Evolutionary conservation across 2,329 filamentous ascomycete genomes (phyloP).

Genomic region (Aspergillus pseudonomiae): DNA sequence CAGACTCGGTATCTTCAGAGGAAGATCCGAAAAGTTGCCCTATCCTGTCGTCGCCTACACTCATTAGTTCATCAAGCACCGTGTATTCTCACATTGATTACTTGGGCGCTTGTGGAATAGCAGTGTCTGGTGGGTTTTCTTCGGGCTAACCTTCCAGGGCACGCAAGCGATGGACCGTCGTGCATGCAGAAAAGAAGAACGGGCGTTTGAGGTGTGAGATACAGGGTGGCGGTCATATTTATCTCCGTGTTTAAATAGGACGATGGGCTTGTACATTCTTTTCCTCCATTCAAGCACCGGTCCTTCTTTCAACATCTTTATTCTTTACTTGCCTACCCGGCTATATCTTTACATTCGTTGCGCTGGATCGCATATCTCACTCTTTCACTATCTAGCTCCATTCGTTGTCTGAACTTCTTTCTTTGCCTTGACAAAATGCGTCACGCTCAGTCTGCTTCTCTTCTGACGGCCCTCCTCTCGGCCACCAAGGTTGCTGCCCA

Average conservation of each 20-base stretch:
- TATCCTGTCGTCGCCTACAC: not conserved
- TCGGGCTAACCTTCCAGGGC: not conserved
- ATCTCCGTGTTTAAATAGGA: not conserved
- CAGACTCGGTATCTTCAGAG: not conserved
- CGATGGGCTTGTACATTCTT: not conserved
- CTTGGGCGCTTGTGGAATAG: not conserved
- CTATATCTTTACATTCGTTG: slow-evolving; percentile 5
- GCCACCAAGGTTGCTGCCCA: slow-evolving; percentile 35
- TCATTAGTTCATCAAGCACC: too few species aligned
- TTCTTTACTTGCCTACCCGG: not conserved
- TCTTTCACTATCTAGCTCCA: not conserved
- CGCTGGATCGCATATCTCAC: slow-evolving; percentile 13
- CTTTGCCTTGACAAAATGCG: slow-evolving; percentile 9
- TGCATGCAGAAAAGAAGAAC: not conserved
- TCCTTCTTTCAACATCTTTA: not conserved
- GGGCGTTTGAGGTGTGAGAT: not conserved
- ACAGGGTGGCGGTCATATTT: not conserved
- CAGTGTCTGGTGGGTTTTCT: not conserved
- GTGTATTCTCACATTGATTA: not conserved
- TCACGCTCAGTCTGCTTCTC: slow-evolving; percentile 23
- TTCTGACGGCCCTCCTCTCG: slow-evolving; percentile 33
- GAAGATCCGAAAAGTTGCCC: not conserved
- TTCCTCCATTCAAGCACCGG: not conserved
- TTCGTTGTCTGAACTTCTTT: not conserved
- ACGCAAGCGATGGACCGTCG: not conserved